Percentiles rank a stretch among this genome's conserved stretches.
Conservation (phyloP, 257 asterid species). For the Penstemon eatonii region DNA sequence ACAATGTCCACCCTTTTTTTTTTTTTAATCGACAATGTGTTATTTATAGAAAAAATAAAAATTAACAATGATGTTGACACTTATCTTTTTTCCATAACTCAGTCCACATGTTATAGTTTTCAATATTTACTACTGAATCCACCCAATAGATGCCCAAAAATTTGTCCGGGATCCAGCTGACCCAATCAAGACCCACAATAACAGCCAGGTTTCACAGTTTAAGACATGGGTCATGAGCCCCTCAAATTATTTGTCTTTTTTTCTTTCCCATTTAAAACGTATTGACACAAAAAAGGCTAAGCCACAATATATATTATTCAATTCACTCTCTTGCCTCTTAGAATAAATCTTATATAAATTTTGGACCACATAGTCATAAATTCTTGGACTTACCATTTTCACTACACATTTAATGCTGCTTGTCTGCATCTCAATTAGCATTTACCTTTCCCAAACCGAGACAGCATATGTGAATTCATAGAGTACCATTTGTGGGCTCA, state of each 20-base stretch:
- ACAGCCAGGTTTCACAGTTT: constrained; percentile 24
- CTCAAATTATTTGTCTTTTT: constrained; percentile 19
- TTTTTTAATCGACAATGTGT: too few relatives aligned
- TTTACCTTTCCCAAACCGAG: constrained; percentile 36
- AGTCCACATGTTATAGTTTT: too few relatives aligned
- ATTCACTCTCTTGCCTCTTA: neutral
- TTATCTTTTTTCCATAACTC: too few relatives aligned
- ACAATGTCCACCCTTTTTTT: too few relatives aligned
- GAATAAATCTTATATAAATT: neutral
- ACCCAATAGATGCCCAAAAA: constrained; percentile 23
- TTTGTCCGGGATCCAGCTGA: constrained; percentile 19
- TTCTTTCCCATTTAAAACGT: neutral
- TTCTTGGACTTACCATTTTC: constrained; percentile 19
- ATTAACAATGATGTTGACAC: too few relatives aligned
- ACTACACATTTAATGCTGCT: constrained; percentile 32
- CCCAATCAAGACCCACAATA: constrained; percentile 22
- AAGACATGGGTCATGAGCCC: constrained; percentile 7
- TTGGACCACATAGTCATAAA: constrained; percentile 36
- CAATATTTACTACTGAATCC: too few relatives aligned
- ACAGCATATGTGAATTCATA: constrained; percentile 26
- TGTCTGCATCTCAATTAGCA: constrained; percentile 33
- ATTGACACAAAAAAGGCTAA: constrained; percentile 4
- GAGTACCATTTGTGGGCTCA: constrained; percentile 46
- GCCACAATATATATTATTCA: neutral
- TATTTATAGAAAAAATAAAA: too few relatives aligned